phyloP scores from a whole-genome alignment of 139 green algal genomes.

The Chlamydomonas eustigma region DNA sequence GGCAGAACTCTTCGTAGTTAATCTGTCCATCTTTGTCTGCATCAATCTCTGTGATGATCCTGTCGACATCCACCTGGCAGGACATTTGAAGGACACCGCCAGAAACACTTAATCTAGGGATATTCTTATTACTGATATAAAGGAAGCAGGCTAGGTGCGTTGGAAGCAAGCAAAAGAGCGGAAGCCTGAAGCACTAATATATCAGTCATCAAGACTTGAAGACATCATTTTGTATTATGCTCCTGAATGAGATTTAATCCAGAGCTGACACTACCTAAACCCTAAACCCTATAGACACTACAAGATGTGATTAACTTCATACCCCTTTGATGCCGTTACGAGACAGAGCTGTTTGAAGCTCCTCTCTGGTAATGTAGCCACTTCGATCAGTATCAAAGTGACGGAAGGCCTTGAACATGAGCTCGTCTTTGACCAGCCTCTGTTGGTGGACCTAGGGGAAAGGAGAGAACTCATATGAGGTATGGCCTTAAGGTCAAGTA shows the following conservation, averaged over 20 bases:
- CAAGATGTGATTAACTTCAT: not conserved
- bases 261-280: no score
- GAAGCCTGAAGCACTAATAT: no score
- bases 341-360: not conserved
- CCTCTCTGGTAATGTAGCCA: not conserved
- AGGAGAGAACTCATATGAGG: no score
- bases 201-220: no score
- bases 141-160: no score
- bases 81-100: no score
- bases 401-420: constrained; percentile 9
- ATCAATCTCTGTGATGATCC: not conserved
- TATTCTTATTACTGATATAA: no score
- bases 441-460: constrained; percentile 1
- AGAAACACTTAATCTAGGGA: no score
- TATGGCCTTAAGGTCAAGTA: no score
- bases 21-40: not conserved
- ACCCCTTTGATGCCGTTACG: not conserved
- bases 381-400: not conserved
- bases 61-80: constrained; percentile 1
- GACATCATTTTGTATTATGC: no score
- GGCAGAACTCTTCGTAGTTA: constrained; percentile 8
- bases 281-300: not conserved
- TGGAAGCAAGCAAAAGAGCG: no score
- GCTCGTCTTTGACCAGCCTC: constrained; percentile 1
- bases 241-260: no score